Base-by-base conservation (phyloP, 108 stramenopile species). In the Conticribra weissflogii region DNA sequence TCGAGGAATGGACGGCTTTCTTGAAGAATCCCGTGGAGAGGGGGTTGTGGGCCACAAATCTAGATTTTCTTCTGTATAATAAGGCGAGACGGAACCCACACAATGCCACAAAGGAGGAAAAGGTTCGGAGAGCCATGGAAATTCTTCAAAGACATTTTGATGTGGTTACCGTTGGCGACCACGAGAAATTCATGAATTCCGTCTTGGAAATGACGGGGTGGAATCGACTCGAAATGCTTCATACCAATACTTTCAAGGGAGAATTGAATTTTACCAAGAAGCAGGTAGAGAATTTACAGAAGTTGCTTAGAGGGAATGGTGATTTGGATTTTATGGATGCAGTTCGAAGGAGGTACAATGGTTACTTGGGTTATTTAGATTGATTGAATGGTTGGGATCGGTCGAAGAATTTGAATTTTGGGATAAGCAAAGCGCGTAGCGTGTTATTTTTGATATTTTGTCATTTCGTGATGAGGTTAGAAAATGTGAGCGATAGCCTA, bases 281-380 rank as follows among this genome's bases (percentile, higher is more conserved):
- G 44, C 29, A 67, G n/a, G 54, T 67, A 2, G 64, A 66, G 25
- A 36, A 52, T 19, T 29, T 66, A 16, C 51, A 54, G 24, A 66
- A 41, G 52, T 54, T 66, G 52, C 29, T 66, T 3, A 27, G 15
- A 9, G 52, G 24, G 3, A 66, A 66, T 66, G 64, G 64, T 27
- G 64, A 66, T 21, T 54, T 36, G 22, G 64, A 66, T 53, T 66
- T 66, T 33, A 53, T 66, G n/a, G 34, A 34, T 41, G 33, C 34
- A 36, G 64, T 66, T 3, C n/a, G n/a, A n/a, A n/a, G n/a, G n/a
- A n/a, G n/a, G n/a, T n/a, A n/a, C n/a, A n/a, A n/a, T n/a, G n/a
- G n/a, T n/a, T n/a, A n/a, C n/a, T n/a, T n/a, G n/a, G n/a, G n/a
- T n/a, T n/a, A n/a, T n/a, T n/a, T n/a, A n/a, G n/a, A n/a, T n/a